Base-by-base conservation (phyloP, 2,329 filamentous ascomycete species). In the Beauveria rudraprayagi region DNA sequence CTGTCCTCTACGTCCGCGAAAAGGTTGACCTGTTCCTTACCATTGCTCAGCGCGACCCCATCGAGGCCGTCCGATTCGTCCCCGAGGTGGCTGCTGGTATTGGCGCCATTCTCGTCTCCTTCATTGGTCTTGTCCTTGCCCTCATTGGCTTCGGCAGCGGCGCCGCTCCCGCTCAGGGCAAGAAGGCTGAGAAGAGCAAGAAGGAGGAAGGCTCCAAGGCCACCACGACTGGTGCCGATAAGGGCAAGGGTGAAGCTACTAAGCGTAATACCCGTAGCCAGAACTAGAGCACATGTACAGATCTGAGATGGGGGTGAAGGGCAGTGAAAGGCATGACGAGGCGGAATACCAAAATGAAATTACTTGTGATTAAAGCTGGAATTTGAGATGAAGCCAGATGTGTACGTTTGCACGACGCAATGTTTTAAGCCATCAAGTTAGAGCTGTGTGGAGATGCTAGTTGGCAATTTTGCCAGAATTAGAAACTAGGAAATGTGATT, bases 1-100 rank as follows among this genome's bases (percentile, higher is more conserved):
- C 94, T 53, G 84, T 96, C 68, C 79, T 79, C 68, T 99, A 90
- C 77, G 76, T 96, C 77, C 90, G 87, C 78, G 90, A 96, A 87
- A 97, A 97, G 86, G 75, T 95, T 64, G 88, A 95, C 68, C 86
- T 95, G 65, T 99, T 99, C 84, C 74, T 94, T 69, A 87, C 87
- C 68, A 87, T 97, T 70, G 90, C 79, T 73, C 85, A 91, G 81
- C 83, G 85, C 69, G 88, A 95, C 76, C 92, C 92, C 62, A 70
- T 96, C 66, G 82, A 92, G 78, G 92, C 92, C 58, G 79, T 92
- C 78, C 90, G 91, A 79, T 90, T 91, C 69, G 90, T 97, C 66
- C 94, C 94, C 66, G 94, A 97, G 78, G 88, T 96, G 68, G 91
- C 92, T 65, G 92, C 86, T 71, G 90, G 86, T 70, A 78, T 96